Conservation (phyloP, 1,139 yeast genomes). For the Taphrina confusa region DNA sequence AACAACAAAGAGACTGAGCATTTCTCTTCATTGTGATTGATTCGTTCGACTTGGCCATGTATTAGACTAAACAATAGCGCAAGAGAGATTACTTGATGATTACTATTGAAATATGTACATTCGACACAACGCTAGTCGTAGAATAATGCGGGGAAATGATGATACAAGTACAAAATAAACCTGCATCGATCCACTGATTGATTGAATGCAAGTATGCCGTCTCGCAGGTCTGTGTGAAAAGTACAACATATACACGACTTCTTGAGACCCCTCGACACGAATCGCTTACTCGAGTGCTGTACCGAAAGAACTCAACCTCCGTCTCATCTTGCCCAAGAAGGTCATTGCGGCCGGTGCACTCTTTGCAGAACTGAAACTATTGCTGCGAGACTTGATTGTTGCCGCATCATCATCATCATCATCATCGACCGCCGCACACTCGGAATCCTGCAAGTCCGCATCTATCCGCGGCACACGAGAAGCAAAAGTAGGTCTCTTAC, state of each 20-base stretch:
- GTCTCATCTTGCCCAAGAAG: slow-evolving; percentile 29
- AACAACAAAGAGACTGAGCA: slow-evolving; percentile 1
- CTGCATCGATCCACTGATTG: no score
- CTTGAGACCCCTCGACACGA: background rate
- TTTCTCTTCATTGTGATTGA: background rate
- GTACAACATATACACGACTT: background rate
- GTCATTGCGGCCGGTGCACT: slow-evolving; percentile 23
- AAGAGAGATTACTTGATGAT: no score
- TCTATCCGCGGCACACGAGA: slow-evolving; percentile 23
- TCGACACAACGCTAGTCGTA: no score
- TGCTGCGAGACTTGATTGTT: background rate
- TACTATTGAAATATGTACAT: no score
- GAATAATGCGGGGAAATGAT: no score
- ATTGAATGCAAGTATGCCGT: no score
- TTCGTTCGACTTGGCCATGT: no score
- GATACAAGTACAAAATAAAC: no score
- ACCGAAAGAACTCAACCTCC: slow-evolving; percentile 21
- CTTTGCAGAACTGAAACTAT: slow-evolving; percentile 9
- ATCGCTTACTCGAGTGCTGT: background rate
- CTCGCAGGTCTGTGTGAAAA: no score
- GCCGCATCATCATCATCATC: slow-evolving; percentile 8
- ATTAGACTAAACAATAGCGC: no score
- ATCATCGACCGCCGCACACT: background rate
- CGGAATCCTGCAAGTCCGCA: slow-evolving; percentile 13
- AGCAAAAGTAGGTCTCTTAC: slow-evolving; percentile 16